Evolutionary conservation across 176 grass and related monocot genomes (phyloP).

Genomic region (Saccharum spontaneum): DNA sequence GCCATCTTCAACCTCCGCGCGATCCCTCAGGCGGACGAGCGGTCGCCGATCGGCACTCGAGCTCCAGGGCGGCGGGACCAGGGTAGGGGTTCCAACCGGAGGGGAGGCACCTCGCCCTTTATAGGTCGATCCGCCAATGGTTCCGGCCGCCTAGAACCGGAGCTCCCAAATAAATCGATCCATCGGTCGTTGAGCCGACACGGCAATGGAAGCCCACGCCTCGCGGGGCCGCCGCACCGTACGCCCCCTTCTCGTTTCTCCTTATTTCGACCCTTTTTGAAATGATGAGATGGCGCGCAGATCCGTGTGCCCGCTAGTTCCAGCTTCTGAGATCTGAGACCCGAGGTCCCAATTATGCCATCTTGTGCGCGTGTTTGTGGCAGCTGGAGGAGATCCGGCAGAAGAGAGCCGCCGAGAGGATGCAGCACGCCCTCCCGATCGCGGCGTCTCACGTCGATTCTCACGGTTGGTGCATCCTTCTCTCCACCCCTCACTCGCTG

Average conservation of each 20-base stretch:
- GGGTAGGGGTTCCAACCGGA: no score
- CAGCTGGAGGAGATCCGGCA: slow-evolving; percentile 92
- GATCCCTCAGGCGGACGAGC: no score
- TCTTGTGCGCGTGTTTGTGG: neutral
- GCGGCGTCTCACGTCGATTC: slow-evolving; percentile 57
- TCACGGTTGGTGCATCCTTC: slow-evolving; percentile 41
- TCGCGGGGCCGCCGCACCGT: slow-evolving; percentile 72
- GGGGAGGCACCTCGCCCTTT: no score
- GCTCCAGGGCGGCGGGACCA: no score
- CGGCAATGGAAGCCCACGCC: slow-evolving; percentile 67
- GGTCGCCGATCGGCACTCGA: no score
- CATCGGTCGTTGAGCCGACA: neutral
- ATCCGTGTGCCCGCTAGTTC: slow-evolving; percentile 20
- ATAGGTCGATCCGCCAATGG: no score
- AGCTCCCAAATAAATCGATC: slow-evolving; percentile 4
- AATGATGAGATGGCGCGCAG: slow-evolving; percentile 2
- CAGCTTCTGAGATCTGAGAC: slow-evolving; percentile 1
- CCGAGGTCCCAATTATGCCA: neutral
- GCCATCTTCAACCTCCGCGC: no score
- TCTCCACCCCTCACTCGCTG: neutral
- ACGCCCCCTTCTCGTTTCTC: neutral
- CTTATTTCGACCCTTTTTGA: neutral
- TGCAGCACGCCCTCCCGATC: slow-evolving; percentile 40
- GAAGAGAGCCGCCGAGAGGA: slow-evolving; percentile 79
- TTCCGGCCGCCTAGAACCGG: slow-evolving; percentile 14